These are phyloP conservation scores for Phytophthora citricola DNA, from an alignment of 352 stramenopile species.

Conservation along the genomic window DNA sequence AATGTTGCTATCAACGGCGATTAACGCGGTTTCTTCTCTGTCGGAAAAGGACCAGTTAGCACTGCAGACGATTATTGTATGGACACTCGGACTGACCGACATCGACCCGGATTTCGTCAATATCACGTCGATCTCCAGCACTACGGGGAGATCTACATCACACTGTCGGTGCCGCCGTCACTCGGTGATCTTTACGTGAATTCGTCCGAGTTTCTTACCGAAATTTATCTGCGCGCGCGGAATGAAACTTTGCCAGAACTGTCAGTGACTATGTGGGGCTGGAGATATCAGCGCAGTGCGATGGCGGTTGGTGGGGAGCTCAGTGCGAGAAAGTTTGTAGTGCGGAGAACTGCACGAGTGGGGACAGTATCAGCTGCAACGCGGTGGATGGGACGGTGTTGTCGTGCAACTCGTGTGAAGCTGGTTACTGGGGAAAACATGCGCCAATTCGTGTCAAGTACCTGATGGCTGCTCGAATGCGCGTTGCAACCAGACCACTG, in stretches of 20 bases:
- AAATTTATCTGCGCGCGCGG: slow-evolving; percentile 27
- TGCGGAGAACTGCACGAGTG: slow-evolving; percentile 15
- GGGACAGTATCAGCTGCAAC: slow-evolving; percentile 21
- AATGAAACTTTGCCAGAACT: slow-evolving; percentile 14
- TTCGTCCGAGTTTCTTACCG: slow-evolving; percentile 19
- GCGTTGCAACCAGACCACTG: slow-evolving; percentile 23
- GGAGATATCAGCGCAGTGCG: slow-evolving; percentile 17
- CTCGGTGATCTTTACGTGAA: slow-evolving; percentile 32
- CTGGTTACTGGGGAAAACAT: slow-evolving; percentile 25
- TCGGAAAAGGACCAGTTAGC: slow-evolving; percentile 13
- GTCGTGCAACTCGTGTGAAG: slow-evolving; percentile 22
- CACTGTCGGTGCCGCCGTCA: slow-evolving; percentile 28
- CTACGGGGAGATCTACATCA: slow-evolving; percentile 23
- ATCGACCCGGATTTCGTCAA: slow-evolving; percentile 34
- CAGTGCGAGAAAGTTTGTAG: slow-evolving; percentile 21
- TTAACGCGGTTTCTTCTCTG: slow-evolving; percentile 11
- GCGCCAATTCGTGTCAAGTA: slow-evolving; percentile 17
- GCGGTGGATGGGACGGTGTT: slow-evolving; percentile 23
- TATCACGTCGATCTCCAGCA: slow-evolving; percentile 18
- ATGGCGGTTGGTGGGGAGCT: slow-evolving; percentile 18
- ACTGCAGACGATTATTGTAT: slow-evolving; percentile 26
- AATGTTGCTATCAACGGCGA: slow-evolving; percentile 22
- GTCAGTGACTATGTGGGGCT: slow-evolving; percentile 27
- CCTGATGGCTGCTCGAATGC: slow-evolving; percentile 18
- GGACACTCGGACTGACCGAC: slow-evolving; percentile 34